phyloP scores from a whole-genome alignment of 75 land plant species.

The Sequoia sempervirens region DNA sequence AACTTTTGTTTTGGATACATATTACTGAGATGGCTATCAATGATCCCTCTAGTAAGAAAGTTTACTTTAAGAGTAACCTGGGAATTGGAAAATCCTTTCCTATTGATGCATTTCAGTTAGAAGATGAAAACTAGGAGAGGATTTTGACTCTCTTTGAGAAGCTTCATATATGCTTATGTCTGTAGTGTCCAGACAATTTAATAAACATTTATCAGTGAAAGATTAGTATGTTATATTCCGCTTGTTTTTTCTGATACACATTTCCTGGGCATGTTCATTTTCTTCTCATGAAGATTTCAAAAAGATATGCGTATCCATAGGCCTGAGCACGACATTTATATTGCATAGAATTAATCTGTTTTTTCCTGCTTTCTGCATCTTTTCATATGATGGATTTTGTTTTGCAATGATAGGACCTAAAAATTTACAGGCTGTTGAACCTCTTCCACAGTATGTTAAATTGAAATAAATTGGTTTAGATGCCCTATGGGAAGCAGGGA shows the following conservation, averaged over 20 bases:
- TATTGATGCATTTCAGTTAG: conserved; percentile 20
- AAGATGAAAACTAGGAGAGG: conserved; percentile 10
- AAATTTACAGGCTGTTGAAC: neutral
- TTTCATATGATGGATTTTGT: neutral
- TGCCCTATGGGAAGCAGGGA: neutral
- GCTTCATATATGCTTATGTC: neutral
- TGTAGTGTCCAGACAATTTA: neutral
- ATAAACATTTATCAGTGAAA: neutral
- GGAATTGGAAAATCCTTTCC: conserved; percentile 31
- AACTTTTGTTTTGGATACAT: conserved; percentile 39
- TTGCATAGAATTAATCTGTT: neutral
- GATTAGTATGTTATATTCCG: neutral
- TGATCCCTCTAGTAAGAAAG: conserved; percentile 14
- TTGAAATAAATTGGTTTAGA: neutral
- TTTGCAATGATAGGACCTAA: neutral
- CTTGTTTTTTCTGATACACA: neutral
- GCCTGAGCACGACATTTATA: neutral
- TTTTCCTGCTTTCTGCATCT: neutral
- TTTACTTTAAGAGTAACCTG: conserved; percentile 29
- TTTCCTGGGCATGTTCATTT: neutral
- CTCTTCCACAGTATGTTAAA: neutral
- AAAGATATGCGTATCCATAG: too few species aligned
- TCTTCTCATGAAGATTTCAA: neutral
- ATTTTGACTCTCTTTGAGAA: neutral
- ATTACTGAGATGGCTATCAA: conserved; percentile 25